phyloP scores from a whole-genome alignment of 345 rosid species.

The Pugionium dolabratum region DNA sequence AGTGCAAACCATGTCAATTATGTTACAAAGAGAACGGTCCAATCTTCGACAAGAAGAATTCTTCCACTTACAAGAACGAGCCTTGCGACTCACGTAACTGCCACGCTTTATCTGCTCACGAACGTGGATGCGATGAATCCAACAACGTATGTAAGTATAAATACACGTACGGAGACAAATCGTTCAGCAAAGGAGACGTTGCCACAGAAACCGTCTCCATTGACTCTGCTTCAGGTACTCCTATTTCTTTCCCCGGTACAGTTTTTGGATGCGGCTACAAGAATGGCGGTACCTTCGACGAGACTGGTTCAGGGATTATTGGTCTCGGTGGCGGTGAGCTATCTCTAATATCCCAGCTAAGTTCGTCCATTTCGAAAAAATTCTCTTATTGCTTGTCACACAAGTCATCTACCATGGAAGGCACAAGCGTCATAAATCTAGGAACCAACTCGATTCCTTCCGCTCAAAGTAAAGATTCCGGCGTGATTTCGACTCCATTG shows the following conservation, averaged over 20 bases:
- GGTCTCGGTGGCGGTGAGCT: conserved; percentile 61
- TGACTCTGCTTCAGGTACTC: conserved; percentile 44
- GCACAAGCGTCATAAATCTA: conserved; percentile 53
- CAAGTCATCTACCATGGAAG: conserved; percentile 21
- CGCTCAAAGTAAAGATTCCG: conserved; percentile 26
- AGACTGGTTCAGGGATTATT: conserved; percentile 51
- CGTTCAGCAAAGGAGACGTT: conserved; percentile 46
- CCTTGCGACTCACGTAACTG: conserved; percentile 47
- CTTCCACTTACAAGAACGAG: conserved; percentile 44
- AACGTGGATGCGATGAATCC: conserved; percentile 30
- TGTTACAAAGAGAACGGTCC: conserved; percentile 54
- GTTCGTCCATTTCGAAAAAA: conserved; percentile 46
- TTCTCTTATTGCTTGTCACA: conserved; percentile 71
- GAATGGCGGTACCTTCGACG: conserved; percentile 47
- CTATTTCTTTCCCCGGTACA: conserved; percentile 37
- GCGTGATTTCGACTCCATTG: conserved; percentile 49
- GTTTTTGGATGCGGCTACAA: conserved; percentile 58
- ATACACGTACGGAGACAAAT: conserved; percentile 44
- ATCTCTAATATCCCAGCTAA: conserved; percentile 55
- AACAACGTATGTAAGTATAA: conserved; percentile 39
- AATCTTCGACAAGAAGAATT: conserved; percentile 52
- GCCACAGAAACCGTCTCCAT: conserved; percentile 53
- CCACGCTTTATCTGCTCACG: conserved; percentile 25
- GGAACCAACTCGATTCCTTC: conserved; percentile 53
- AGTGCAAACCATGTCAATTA: conserved; percentile 58